Evolutionary conservation across 192 early-diverging fungal species (phyloP), one percentile per base, ranked within the genome.

Genomic region (Coemansia sp.): DNA sequence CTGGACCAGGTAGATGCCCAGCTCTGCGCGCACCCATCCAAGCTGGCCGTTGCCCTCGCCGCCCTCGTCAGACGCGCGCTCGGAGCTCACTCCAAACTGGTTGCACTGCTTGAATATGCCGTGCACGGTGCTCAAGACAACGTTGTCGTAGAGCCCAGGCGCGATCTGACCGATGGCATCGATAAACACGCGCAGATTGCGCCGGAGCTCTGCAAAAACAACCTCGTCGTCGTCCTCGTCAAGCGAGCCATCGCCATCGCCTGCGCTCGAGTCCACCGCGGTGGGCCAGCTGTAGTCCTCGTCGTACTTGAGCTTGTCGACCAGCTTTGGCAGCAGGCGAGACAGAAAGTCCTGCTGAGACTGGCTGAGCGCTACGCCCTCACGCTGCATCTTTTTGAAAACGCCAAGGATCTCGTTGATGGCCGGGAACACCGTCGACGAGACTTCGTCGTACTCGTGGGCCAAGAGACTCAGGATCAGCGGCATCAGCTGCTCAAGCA

Each of bases 271-370:
- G 47, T 71, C 70, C 20, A 27, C 42, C 5, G 72, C 47, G 35
- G 58, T 42, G 2, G 77, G 77, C 84, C 86, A 91, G 8, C 87
- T 83, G 55, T 87, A 90, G 49, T 93, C 91, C 29, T 92, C 89
- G 75, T 91, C 85, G 63, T 93, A 95, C 80, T 93, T 92, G 85
- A 95, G 90, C 83, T 95, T 95, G 29, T 85, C 69, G 14, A 93
- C 85, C 35, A 95, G 74, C 0, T 86, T 85, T 16, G 69, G 69
- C 52, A 85, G 62, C 9, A 78, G 53, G 39, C 67, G 65, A n/a
- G 67, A 39, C 52, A 68, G 60, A 42, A 73, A 74, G 32, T 53
- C 65, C 55, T 71, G 67, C 45, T 71, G 68, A 20, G 62, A 48
- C 6, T 39, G 42, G 20, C 62, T 70, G 39, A 77, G 62, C 16